Evolutionary conservation across 306 rosid genomes (phyloP).

Genomic region (Cicer cuneatum): DNA sequence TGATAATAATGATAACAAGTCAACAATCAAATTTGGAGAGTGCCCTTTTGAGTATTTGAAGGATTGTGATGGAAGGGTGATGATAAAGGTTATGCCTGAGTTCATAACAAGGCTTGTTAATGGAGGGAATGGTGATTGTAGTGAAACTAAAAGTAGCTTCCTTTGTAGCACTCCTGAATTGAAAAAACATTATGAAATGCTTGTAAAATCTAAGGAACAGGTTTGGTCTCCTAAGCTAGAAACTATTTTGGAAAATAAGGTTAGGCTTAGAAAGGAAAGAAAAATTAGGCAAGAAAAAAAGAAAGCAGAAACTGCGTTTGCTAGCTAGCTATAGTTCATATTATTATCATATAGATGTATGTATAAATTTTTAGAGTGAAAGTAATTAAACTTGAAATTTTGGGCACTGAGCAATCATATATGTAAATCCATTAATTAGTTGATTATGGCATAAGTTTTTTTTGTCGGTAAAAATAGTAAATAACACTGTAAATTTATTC

Average conservation of each 20-base stretch:
- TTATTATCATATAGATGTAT: too few relatives aligned
- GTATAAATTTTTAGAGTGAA: slow-evolving; percentile 8
- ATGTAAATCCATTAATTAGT: neutral
- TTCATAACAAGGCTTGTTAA: slow-evolving; percentile 60
- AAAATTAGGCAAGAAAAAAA: slow-evolving; percentile 39
- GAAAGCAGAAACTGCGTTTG: slow-evolving; percentile 4
- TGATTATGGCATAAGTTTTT: neutral
- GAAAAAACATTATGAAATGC: slow-evolving; percentile 75
- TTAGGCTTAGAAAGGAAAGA: slow-evolving; percentile 63
- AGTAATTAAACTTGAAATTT: neutral
- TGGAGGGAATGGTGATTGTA: slow-evolving; percentile 25
- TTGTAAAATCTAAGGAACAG: slow-evolving; percentile 73
- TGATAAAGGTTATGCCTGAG: slow-evolving; percentile 77
- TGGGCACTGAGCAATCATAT: neutral
- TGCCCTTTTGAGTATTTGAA: slow-evolving; percentile 70
- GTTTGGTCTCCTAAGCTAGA: slow-evolving; percentile 89
- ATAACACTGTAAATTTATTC: too few relatives aligned
- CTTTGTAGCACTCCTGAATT: slow-evolving; percentile 88
- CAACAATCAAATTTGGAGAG: slow-evolving; percentile 52
- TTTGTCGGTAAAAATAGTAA: too few relatives aligned
- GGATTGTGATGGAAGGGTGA: slow-evolving; percentile 57
- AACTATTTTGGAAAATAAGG: slow-evolving; percentile 71
- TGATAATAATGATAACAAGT: neutral
- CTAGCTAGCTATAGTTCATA: neutral
- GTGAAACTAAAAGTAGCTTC: slow-evolving; percentile 9